phyloP scores from a whole-genome alignment of 2,329 filamentous ascomycete genomes.

The Cryphonectria nitschkei region DNA sequence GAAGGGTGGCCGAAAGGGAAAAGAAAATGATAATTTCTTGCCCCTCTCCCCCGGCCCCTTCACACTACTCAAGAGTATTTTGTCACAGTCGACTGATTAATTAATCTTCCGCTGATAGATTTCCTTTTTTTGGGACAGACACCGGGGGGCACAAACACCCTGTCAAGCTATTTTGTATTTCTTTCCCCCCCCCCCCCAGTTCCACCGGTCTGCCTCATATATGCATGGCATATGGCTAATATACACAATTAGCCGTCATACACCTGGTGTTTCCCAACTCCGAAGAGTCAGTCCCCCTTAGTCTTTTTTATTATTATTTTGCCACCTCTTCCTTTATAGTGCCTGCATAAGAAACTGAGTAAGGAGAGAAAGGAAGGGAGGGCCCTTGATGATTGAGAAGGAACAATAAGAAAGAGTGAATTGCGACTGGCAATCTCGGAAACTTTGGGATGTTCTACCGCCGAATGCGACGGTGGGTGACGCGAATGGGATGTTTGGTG shows the following conservation, averaged over 20 bases:
- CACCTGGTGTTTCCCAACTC: background rate
- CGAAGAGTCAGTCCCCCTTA: too few species aligned
- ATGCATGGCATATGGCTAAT: background rate
- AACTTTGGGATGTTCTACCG: background rate
- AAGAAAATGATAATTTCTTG: too few species aligned
- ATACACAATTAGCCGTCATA: constrained; percentile 1
- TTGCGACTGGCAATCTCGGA: background rate
- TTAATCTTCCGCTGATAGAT: background rate
- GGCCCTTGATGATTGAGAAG: background rate
- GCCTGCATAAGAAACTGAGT: too few species aligned
- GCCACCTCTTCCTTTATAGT: background rate
- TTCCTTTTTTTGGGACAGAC: background rate
- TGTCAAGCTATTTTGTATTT: background rate
- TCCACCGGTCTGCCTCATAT: background rate
- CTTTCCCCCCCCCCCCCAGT: too few species aligned
- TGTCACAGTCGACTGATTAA: background rate
- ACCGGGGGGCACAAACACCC: background rate
- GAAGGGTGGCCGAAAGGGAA: background rate
- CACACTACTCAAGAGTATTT: too few species aligned
- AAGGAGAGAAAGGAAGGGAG: background rate
- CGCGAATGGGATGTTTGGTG: background rate
- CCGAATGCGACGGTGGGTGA: background rate
- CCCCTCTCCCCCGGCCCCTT: too few species aligned
- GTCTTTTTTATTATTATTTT: background rate
- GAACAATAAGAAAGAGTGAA: background rate